A percentile compares a stretch with the other conserved stretches of the same genome.
phyloP scores from a whole-genome alignment of 257 asterid species.

The Nicotiana knightiana region DNA sequence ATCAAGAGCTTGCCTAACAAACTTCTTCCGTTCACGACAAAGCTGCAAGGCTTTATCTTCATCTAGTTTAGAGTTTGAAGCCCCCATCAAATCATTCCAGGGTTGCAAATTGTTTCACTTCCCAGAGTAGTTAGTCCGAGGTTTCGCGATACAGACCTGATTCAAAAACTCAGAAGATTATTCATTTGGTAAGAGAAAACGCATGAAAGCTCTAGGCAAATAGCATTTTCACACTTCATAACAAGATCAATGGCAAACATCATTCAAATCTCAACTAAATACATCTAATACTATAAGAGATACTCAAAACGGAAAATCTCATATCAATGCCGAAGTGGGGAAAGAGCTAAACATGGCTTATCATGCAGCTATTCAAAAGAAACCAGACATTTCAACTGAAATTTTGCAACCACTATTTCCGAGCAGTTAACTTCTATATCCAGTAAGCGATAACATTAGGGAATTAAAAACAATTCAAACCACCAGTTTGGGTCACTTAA shows the following conservation, averaged over 20 bases:
- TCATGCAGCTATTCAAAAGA: background rate
- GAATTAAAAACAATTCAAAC: background rate
- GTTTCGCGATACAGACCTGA: background rate
- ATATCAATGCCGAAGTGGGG: background rate
- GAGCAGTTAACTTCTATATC: background rate
- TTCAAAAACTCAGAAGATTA: background rate
- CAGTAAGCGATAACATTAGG: background rate
- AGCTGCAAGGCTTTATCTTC: conserved; percentile 92
- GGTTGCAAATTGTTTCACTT: background rate
- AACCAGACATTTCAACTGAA: background rate
- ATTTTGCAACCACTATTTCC: background rate
- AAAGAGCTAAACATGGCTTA: background rate
- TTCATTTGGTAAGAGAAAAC: background rate
- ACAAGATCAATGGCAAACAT: too few species aligned
- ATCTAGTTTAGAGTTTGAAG: conserved; percentile 65
- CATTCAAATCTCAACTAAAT: too few species aligned
- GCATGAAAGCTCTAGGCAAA: background rate
- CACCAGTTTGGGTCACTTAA: background rate
- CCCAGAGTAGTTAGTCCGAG: background rate
- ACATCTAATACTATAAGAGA: too few species aligned
- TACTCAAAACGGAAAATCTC: background rate
- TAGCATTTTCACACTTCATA: too few species aligned
- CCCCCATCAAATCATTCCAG: conserved; percentile 57
- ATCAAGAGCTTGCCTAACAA: conserved; percentile 89
- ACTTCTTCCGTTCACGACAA: conserved; percentile 85